These are phyloP conservation scores for Hemisphaericaspora xylanilytica DNA, from an alignment of 1,139 yeast species.

Conservation along the genomic window DNA sequence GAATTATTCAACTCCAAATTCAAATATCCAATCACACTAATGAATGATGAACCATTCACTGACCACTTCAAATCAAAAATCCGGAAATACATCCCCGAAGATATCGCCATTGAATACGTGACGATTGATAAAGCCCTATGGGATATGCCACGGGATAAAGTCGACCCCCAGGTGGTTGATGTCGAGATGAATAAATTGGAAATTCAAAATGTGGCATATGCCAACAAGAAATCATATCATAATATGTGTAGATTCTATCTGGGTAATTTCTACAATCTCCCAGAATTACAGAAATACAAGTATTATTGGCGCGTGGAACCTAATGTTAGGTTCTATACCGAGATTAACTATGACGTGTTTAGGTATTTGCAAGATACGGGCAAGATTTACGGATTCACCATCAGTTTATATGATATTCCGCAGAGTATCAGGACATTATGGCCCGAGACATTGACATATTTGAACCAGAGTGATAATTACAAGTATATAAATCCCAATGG, in stretches of 20 bases:
- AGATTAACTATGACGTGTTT: slow-evolving; percentile 72
- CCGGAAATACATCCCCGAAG: slow-evolving; percentile 27
- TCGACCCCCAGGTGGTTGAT: slow-evolving; percentile 45
- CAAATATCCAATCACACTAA: slow-evolving; percentile 75
- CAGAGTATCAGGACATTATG: slow-evolving; percentile 61
- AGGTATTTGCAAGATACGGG: slow-evolving; percentile 64
- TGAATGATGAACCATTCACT: slow-evolving; percentile 68
- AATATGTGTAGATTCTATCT: slow-evolving; percentile 69
- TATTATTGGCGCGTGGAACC: slow-evolving; percentile 87
- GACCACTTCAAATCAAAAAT: slow-evolving; percentile 51
- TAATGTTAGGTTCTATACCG: slow-evolving; percentile 62
- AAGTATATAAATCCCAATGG: slow-evolving; percentile 57
- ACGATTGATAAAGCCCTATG: slow-evolving; percentile 54
- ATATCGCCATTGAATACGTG: slow-evolving; percentile 59
- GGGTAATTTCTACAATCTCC: slow-evolving; percentile 60
- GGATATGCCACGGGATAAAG: slow-evolving; percentile 61
- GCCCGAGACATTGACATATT: slow-evolving; percentile 64
- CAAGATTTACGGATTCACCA: slow-evolving; percentile 68
- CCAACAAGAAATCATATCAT: slow-evolving; percentile 62
- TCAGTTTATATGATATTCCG: slow-evolving; percentile 67
- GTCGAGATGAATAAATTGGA: slow-evolving; percentile 39
- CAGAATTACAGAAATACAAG: slow-evolving; percentile 46
- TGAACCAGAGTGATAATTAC: slow-evolving; percentile 56
- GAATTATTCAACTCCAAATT: slow-evolving; percentile 63
- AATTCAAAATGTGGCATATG: slow-evolving; percentile 58